These are phyloP conservation scores for Ustilago nuda DNA, from an alignment of 1,284 basidiomycete species.

Conservation along the genomic window DNA sequence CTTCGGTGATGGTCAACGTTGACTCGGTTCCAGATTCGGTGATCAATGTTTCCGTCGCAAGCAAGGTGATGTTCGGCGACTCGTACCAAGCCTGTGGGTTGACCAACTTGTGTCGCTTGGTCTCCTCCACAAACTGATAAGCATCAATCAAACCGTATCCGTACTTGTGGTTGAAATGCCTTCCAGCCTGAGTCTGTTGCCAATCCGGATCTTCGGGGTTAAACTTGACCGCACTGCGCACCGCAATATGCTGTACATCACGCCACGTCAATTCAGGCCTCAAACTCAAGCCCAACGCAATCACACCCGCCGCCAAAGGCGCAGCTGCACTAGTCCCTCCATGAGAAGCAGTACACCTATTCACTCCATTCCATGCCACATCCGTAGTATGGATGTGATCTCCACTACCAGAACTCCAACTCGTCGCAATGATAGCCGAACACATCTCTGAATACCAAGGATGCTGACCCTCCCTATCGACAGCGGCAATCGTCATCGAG, in stretches of 20 bases:
- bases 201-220: constrained; percentile 94
- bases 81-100: constrained; percentile 89
- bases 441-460: constrained; percentile 98
- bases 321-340: constrained; percentile 98
- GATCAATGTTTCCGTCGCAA: constrained; percentile 71
- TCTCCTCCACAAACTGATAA: constrained; percentile 82
- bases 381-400: constrained; percentile 87
- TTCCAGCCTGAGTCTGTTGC: constrained; percentile 84
- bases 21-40: constrained; percentile 77
- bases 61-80: constrained; percentile 50
- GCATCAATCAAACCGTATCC: constrained; percentile 93
- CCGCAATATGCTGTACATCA: constrained; percentile 91
- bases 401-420: constrained; percentile 94
- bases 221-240: constrained; percentile 81
- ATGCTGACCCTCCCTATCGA: constrained; percentile 91
- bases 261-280: constrained; percentile 92
- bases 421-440: constrained; percentile 94
- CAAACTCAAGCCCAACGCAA: constrained; percentile 63
- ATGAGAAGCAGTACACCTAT: constrained; percentile 84
- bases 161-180: constrained; percentile 94
- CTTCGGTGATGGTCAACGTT: constrained; percentile 78
- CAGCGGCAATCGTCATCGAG: constrained; percentile 91
- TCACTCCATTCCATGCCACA: constrained; percentile 76
- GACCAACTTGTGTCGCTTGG: constrained; percentile 84
- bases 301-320: constrained; percentile 77